Percentiles rank a stretch among this genome's conserved stretches.
These are phyloP conservation scores for Diaporthe sp. DNA, from an alignment of 2,329 filamentous ascomycete genomes.

Conservation along the genomic window DNA sequence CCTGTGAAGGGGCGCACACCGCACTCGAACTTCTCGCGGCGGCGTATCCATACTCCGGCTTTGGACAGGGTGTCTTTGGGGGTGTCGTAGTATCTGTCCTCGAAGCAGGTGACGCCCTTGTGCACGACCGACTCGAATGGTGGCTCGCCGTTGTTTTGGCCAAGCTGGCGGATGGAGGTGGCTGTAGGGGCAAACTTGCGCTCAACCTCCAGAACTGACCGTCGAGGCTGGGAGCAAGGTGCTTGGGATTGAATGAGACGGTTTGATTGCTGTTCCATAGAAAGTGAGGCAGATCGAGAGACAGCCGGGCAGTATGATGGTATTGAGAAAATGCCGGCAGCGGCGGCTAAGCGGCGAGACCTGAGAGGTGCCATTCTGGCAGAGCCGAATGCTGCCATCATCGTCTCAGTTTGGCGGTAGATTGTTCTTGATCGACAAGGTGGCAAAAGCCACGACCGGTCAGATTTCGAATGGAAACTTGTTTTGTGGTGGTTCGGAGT, in stretches of 20 bases:
- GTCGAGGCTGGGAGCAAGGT: neutral
- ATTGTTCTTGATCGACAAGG: neutral
- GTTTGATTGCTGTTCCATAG: neutral
- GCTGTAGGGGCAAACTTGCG: slow-evolving; percentile 19
- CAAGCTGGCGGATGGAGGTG: slow-evolving; percentile 15
- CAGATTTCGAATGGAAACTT: no score
- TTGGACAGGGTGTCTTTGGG: neutral
- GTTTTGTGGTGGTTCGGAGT: neutral
- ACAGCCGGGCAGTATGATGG: neutral
- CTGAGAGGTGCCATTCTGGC: neutral
- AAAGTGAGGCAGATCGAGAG: neutral
- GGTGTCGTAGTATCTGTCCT: slow-evolving; percentile 26
- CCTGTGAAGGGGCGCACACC: neutral
- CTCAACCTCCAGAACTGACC: slow-evolving; percentile 5
- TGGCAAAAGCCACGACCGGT: neutral
- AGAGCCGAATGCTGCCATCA: neutral
- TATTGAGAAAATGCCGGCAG: neutral
- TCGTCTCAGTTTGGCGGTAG: neutral
- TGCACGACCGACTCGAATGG: neutral
- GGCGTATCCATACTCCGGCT: slow-evolving; percentile 14
- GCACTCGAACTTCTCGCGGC: slow-evolving; percentile 6
- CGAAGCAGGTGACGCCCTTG: neutral
- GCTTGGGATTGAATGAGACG: neutral
- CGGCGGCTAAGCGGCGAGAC: neutral
- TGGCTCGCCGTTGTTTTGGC: slow-evolving; percentile 8